A percentile compares a stretch with the other conserved stretches of the same genome.
Conservation (phyloP, 2,329 filamentous ascomycete species). For the Elsinoe fawcettii region DNA sequence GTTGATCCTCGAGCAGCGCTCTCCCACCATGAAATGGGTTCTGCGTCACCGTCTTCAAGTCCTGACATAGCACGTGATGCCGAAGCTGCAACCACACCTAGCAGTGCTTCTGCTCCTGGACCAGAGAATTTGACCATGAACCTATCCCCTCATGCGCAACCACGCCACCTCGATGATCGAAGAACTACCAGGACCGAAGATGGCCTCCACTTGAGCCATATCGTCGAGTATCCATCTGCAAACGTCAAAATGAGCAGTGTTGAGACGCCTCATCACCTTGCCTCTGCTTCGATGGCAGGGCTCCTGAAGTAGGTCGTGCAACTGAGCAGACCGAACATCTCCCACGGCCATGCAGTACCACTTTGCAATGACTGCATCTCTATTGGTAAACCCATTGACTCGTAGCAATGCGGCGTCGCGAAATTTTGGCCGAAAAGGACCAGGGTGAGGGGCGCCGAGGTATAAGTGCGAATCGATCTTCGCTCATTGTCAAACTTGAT, state of each 20-base stretch:
- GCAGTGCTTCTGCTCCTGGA: not conserved
- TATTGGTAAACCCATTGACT: no score
- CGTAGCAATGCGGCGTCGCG: no score
- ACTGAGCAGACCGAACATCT: not conserved
- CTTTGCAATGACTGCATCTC: no score
- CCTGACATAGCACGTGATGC: not conserved
- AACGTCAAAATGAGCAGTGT: not conserved
- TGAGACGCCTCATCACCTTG: no score
- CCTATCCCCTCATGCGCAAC: not conserved
- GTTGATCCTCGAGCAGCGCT: not conserved
- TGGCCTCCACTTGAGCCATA: slow-evolving; percentile 1
- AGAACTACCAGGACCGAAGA: not conserved
- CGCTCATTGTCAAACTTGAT: no score
- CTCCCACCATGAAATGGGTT: not conserved
- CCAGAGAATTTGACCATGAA: not conserved
- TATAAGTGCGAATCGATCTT: no score
- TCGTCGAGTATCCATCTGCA: not conserved
- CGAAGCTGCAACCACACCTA: not conserved
- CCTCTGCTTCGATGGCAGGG: no score
- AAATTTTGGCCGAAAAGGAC: no score
- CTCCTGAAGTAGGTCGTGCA: no score
- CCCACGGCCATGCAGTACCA: not conserved
- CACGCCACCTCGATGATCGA: not conserved
- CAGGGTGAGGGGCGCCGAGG: no score
- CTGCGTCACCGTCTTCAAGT: not conserved